Evolutionary conservation across 768 basidiomycete species (phyloP).

Genomic region (Tylopilus plumbeoviolaceoides): DNA sequence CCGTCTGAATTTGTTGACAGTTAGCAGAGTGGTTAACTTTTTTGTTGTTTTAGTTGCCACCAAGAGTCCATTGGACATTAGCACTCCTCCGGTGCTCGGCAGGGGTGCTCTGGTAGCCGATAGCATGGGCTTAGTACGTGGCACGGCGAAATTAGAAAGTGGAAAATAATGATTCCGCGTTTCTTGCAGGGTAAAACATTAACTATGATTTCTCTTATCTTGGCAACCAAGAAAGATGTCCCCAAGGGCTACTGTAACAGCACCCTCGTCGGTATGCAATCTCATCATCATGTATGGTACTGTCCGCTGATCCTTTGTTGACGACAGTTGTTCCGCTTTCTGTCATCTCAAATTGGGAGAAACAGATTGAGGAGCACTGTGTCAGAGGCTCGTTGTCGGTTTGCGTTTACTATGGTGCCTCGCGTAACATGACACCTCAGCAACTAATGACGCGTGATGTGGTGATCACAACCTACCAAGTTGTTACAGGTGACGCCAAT

Average conservation of each 20-base stretch:
- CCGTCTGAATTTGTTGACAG: constrained; percentile 19
- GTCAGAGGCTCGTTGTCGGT: constrained; percentile 45
- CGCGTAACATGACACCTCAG: constrained; percentile 53
- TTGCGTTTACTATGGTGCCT: constrained; percentile 70
- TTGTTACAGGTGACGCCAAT: constrained; percentile 54
- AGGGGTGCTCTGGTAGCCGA: constrained; percentile 87
- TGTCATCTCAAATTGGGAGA: constrained; percentile 85
- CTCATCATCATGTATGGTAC: neutral
- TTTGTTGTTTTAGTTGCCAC: constrained; percentile 60
- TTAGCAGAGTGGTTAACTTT: neutral
- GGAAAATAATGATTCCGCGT: constrained; percentile 8
- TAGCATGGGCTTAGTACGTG: constrained; percentile 70
- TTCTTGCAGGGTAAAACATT: constrained; percentile 79
- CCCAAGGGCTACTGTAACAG: constrained; percentile 53
- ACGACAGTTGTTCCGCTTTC: constrained; percentile 73
- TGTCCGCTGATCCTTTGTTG: constrained; percentile 1
- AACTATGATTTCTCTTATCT: constrained; percentile 77
- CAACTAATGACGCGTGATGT: constrained; percentile 68
- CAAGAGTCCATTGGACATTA: constrained; percentile 63
- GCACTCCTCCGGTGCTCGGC: constrained; percentile 56
- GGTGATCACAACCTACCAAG: constrained; percentile 83
- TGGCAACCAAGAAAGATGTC: constrained; percentile 70
- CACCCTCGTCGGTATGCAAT: constrained; percentile 71
- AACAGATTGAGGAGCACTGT: constrained; percentile 76
- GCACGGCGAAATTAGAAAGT: neutral